A percentile compares a stretch with the other conserved stretches of the same genome.
Evolutionary conservation across 23 red algal genomes (phyloP).

Genomic region (Cyanidium caldarium): DNA sequence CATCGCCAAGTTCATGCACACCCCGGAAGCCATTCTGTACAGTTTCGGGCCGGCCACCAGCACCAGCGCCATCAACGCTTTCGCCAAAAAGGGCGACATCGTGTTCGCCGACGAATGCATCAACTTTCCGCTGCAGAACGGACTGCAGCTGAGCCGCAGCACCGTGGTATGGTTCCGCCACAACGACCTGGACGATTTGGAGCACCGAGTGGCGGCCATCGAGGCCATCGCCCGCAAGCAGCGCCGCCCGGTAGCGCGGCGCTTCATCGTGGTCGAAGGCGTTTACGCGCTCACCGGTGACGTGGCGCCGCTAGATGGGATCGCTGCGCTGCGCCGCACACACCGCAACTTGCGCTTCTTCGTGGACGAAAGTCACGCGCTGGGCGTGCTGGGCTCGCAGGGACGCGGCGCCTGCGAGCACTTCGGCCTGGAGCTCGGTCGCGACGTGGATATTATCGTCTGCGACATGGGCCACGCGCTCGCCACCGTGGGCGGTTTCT

Average conservation of each 20-base stretch:
- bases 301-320: slow-evolving; percentile 39
- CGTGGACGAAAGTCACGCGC: slow-evolving; percentile 64
- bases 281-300: slow-evolving; percentile 48
- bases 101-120: slow-evolving; percentile 47
- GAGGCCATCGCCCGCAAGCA: slow-evolving; percentile 6
- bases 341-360: slow-evolving; percentile 66
- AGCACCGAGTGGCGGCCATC: slow-evolving; percentile 18
- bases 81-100: slow-evolving; percentile 81
- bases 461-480: slow-evolving; percentile 69
- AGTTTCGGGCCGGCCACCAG: slow-evolving; percentile 64
- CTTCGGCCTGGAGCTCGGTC: slow-evolving; percentile 22
- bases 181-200: slow-evolving; percentile 45
- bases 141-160: slow-evolving; percentile 45
- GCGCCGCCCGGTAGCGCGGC: slow-evolving; percentile 23
- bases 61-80: slow-evolving; percentile 65
- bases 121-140: slow-evolving; percentile 33
- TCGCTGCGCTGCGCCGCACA: slow-evolving; percentile 34
- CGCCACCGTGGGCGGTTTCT: slow-evolving; percentile 72
- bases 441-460: slow-evolving; percentile 48
- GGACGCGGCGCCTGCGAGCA: slow-evolving; percentile 62
- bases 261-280: slow-evolving; percentile 84
- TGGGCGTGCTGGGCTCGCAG: slow-evolving; percentile 58
- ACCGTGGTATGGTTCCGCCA: slow-evolving; percentile 44
- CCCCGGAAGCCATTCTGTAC: slow-evolving; percentile 64
- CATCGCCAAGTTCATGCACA: slow-evolving; percentile 36